phyloP scores from a whole-genome alignment of 352 stramenopile species.

The Sclerospora graminicola region DNA sequence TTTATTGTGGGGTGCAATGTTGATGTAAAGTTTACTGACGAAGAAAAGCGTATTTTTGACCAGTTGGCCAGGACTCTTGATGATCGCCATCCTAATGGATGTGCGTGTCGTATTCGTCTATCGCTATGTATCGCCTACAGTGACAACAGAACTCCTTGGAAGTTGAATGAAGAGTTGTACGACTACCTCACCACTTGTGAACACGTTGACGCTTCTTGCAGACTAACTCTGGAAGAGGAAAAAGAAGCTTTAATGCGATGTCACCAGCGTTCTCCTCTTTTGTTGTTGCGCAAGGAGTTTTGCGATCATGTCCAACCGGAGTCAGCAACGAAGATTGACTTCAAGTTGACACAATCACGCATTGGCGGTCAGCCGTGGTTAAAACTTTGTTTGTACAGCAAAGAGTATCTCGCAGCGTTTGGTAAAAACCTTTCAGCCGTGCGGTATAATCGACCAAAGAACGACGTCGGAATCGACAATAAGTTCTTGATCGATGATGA shows the following conservation, averaged over 20 bases:
- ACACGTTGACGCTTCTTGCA: slow-evolving; percentile 89
- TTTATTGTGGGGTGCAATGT: slow-evolving; percentile 94
- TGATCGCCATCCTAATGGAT: slow-evolving; percentile 92
- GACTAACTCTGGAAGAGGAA: slow-evolving; percentile 92
- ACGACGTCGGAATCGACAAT: slow-evolving; percentile 36
- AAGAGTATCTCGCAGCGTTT: slow-evolving; percentile 60
- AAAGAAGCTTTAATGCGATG: slow-evolving; percentile 79
- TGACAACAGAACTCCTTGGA: slow-evolving; percentile 87
- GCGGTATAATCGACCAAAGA: slow-evolving; percentile 75
- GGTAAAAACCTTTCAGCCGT: slow-evolving; percentile 76
- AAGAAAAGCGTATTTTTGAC: slow-evolving; percentile 96
- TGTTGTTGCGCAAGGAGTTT: slow-evolving; percentile 56
- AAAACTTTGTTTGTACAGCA: slow-evolving; percentile 70
- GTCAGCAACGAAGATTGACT: slow-evolving; percentile 26
- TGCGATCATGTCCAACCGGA: slow-evolving; percentile 39
- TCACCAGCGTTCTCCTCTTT: slow-evolving; percentile 54
- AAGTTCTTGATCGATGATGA: slow-evolving; percentile 69
- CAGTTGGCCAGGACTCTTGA: slow-evolving; percentile 92
- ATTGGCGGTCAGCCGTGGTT: slow-evolving; percentile 80
- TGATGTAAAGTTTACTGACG: slow-evolving; percentile 91
- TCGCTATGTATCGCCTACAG: slow-evolving; percentile 85
- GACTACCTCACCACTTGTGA: slow-evolving; percentile 86
- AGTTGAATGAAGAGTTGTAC: slow-evolving; percentile 60
- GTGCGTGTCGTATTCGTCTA: slow-evolving; percentile 89
- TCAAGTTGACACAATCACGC: slow-evolving; percentile 56